phyloP scores from a whole-genome alignment of 805 yeast genomes.

The Suhomyces canberraensis region DNA sequence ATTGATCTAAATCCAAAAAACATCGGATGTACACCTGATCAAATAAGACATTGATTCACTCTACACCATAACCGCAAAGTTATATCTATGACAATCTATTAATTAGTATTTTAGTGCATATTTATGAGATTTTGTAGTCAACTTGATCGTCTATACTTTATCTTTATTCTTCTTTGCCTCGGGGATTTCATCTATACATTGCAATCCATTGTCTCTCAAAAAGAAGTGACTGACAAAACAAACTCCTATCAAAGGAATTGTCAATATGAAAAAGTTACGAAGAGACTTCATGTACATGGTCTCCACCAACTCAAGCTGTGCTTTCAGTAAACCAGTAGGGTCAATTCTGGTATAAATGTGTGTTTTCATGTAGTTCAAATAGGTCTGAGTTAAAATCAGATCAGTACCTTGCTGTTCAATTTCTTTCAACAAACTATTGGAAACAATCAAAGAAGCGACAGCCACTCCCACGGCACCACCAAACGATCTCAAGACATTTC shows the following conservation, averaged over 20 bases:
- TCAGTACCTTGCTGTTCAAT: slow-evolving; percentile 10
- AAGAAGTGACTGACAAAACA: slow-evolving; percentile 30
- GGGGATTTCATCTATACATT: slow-evolving; percentile 31
- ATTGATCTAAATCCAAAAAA: too few species aligned
- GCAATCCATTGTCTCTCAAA: slow-evolving; percentile 35
- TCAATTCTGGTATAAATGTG: slow-evolving; percentile 26
- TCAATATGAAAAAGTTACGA: slow-evolving; percentile 30
- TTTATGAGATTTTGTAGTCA: too few species aligned
- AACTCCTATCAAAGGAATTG: slow-evolving; percentile 33
- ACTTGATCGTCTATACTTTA: not conserved
- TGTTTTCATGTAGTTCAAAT: slow-evolving; percentile 19
- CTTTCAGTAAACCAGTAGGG: slow-evolving; percentile 12
- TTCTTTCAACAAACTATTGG: slow-evolving; percentile 21
- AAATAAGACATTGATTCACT: too few species aligned
- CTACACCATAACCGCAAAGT: too few species aligned
- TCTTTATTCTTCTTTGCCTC: not conserved
- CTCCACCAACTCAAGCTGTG: slow-evolving; percentile 21
- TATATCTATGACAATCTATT: too few species aligned
- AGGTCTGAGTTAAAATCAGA: slow-evolving; percentile 6
- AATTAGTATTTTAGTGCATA: too few species aligned
- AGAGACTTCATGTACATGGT: slow-evolving; percentile 32
- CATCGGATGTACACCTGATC: too few species aligned
- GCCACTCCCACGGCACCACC: slow-evolving; percentile 37
- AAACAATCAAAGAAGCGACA: slow-evolving; percentile 25
- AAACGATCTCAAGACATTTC: slow-evolving; percentile 32